Evolutionary conservation across 2,329 filamentous ascomycete genomes (phyloP).

Genomic region (Talaromyces sp.): DNA sequence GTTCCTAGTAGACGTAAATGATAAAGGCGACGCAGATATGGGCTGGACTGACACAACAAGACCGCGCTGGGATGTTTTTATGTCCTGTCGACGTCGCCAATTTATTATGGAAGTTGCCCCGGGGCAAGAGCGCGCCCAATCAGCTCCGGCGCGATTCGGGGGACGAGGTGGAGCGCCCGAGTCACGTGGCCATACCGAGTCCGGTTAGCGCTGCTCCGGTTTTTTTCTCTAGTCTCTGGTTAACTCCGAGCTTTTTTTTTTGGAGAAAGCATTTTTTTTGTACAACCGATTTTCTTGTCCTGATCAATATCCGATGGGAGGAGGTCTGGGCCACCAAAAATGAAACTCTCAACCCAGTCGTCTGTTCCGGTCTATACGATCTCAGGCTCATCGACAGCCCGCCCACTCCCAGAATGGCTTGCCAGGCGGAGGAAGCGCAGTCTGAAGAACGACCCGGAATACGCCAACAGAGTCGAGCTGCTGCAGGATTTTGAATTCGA

Average conservation of each 20-base stretch:
- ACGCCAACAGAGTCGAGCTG: conserved; percentile 87
- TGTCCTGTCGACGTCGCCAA: neutral
- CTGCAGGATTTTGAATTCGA: conserved; percentile 98
- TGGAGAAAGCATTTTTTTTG: neutral
- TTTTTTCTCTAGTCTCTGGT: conserved; percentile 15
- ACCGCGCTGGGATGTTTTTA: neutral
- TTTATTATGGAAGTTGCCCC: neutral
- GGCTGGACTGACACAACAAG: neutral
- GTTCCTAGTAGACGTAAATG: neutral
- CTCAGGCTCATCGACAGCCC: conserved; percentile 79
- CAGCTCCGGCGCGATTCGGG: conserved; percentile 9
- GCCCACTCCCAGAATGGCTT: conserved; percentile 92
- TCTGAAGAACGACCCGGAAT: conserved; percentile 87
- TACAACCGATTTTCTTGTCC: neutral
- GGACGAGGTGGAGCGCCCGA: conserved; percentile 6
- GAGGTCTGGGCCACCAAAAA: conserved; percentile 18
- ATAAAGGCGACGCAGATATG: neutral
- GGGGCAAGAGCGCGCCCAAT: conserved; percentile 10
- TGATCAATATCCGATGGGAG: neutral
- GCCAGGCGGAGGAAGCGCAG: conserved; percentile 83
- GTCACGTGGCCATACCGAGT: conserved; percentile 15
- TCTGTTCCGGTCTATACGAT: conserved; percentile 91
- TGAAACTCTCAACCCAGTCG: conserved; percentile 60
- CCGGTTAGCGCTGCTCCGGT: conserved; percentile 9
- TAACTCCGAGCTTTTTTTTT: conserved; percentile 4